These are phyloP conservation scores for Polytrichum formosum DNA, from an alignment of 225 moss, liverwort and hornwort species.

Conservation along the genomic window DNA sequence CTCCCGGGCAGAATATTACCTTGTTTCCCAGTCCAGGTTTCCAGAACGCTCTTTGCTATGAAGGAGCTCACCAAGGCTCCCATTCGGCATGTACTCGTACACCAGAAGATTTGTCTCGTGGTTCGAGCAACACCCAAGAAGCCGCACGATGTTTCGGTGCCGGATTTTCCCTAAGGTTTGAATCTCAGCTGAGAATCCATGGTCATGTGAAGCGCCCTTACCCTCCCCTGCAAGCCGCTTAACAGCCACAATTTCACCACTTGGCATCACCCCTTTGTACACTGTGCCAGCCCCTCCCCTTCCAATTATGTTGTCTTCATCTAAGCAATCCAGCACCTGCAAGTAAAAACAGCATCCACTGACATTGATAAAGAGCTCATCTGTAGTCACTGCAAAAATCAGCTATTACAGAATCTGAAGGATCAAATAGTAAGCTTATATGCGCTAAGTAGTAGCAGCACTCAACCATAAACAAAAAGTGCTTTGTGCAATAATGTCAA, in stretches of 20 bases:
- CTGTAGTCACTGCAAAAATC: too few species aligned
- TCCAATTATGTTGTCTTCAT: constrained; percentile 91
- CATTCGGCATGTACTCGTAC: constrained; percentile 98
- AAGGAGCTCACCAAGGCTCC: constrained; percentile 88
- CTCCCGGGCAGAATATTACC: constrained; percentile 21
- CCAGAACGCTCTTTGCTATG: constrained; percentile 71
- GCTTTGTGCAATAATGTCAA: too few species aligned
- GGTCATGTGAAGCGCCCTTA: constrained; percentile 73
- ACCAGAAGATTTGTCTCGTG: constrained; percentile 84
- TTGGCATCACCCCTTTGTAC: constrained; percentile 89
- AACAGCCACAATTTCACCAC: constrained; percentile 79
- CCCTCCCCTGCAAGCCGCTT: constrained; percentile 79
- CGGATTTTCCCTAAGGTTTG: constrained; percentile 91
- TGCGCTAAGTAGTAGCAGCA: too few species aligned
- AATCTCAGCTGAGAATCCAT: constrained; percentile 93
- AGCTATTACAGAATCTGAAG: too few species aligned
- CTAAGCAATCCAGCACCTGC: constrained; percentile 78
- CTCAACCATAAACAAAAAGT: too few species aligned
- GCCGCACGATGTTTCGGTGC: constrained; percentile 81
- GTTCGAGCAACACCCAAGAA: constrained; percentile 86
- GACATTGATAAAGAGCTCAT: too few species aligned
- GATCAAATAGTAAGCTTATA: too few species aligned
- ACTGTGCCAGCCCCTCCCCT: constrained; percentile 91
- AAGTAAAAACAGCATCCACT: neutral
- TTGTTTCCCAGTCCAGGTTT: constrained; percentile 79